phyloP scores from a whole-genome alignment of 2,329 filamentous ascomycete species.

The Diatrype stigma region DNA sequence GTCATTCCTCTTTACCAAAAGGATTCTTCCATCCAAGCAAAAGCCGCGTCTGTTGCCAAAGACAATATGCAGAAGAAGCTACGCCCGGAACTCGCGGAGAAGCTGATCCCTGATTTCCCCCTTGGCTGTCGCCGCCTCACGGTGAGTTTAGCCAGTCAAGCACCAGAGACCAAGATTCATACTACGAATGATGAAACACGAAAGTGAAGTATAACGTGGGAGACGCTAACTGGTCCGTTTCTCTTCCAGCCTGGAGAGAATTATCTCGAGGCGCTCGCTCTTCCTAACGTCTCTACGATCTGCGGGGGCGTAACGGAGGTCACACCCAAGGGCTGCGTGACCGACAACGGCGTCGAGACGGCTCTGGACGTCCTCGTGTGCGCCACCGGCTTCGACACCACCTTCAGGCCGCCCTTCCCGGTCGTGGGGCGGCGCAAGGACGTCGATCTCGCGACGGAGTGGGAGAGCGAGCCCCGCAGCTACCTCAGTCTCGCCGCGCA shows the following conservation, averaged over 20 bases:
- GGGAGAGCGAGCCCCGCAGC: conserved; percentile 16
- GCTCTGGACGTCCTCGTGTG: conserved; percentile 27
- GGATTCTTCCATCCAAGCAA: background rate
- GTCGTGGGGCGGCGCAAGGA: conserved; percentile 36
- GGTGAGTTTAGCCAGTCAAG: conserved; percentile 1
- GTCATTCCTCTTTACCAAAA: conserved; percentile 24
- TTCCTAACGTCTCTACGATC: conserved; percentile 36
- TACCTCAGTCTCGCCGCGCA: conserved; percentile 28
- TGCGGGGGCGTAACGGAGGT: conserved; percentile 30
- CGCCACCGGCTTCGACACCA: conserved; percentile 17
- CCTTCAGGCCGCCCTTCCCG: conserved; percentile 28
- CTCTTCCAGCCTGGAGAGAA: too few relatives aligned
- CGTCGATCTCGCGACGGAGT: conserved; percentile 19
- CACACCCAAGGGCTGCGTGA: conserved; percentile 23
- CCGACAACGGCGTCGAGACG: conserved; percentile 18
- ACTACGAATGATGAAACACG: too few relatives aligned
- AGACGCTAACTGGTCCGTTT: too few relatives aligned
- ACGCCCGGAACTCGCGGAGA: too few relatives aligned
- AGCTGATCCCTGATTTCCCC: background rate
- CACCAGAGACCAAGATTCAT: conserved; percentile 13
- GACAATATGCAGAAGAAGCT: too few relatives aligned
- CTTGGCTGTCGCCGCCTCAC: background rate
- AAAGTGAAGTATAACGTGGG: too few relatives aligned
- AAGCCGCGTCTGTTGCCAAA: too few relatives aligned
- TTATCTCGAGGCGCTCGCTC: conserved; percentile 26